Evolutionary conservation across 306 rosid species (phyloP).

Genomic region (Casuarina cunninghamiana): DNA sequence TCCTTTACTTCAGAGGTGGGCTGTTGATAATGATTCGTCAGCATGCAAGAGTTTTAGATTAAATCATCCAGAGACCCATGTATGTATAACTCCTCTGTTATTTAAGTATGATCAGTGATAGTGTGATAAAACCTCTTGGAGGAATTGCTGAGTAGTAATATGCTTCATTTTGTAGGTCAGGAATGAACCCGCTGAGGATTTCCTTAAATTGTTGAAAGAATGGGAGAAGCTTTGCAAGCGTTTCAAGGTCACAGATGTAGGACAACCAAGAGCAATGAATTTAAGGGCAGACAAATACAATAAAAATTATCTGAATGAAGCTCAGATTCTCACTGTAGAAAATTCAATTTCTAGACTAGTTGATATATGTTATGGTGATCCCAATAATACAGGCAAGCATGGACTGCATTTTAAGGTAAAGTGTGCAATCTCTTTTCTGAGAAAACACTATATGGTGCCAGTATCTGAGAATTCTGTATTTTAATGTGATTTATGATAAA

Average conservation of each 20-base stretch:
- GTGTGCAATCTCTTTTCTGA: background rate
- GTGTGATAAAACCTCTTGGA: background rate
- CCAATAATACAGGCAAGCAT: constrained; percentile 53
- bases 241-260: constrained; percentile 34
- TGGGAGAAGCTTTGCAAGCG: constrained; percentile 85
- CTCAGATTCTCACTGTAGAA: constrained; percentile 36
- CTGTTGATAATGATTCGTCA: constrained; percentile 62
- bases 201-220: constrained; percentile 70
- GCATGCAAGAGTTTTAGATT: constrained; percentile 79
- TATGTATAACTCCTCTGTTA: constrained; percentile 40
- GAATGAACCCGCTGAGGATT: constrained; percentile 84
- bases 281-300: constrained; percentile 26
- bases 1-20: constrained; percentile 69
- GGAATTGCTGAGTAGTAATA: constrained; percentile 17
- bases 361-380: constrained; percentile 87
- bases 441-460: background rate
- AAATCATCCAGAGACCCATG: constrained; percentile 81
- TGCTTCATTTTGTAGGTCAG: constrained; percentile 61
- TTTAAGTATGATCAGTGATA: constrained; percentile 1
- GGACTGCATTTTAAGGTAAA: constrained; percentile 75
- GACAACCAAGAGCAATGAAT: constrained; percentile 35
- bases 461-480: background rate
- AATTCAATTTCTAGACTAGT: constrained; percentile 66
- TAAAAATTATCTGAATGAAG: constrained; percentile 25
- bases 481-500: background rate